A percentile compares a stretch with the other conserved stretches of the same genome.
These are phyloP conservation scores for Vaccinium myrtillus DNA, from an alignment of 148 eudicot species.

Conservation along the genomic window DNA sequence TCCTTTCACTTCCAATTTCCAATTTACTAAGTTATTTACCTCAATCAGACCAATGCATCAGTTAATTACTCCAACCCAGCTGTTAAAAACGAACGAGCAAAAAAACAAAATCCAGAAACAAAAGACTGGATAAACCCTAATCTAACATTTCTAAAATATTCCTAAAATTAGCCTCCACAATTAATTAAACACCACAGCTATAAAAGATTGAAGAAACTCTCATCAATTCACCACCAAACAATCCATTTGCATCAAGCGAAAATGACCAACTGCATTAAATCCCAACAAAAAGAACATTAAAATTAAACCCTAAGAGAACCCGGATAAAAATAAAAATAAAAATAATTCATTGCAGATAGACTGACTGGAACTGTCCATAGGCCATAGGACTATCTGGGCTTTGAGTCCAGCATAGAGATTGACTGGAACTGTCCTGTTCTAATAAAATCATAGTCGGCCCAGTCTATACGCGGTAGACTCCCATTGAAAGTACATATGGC, in stretches of 20 bases:
- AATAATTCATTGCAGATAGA: background rate
- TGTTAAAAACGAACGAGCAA: background rate
- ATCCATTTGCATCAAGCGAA: background rate
- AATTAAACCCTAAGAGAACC: constrained; percentile 15
- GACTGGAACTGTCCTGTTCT: too few relatives aligned
- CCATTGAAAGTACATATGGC: too few relatives aligned
- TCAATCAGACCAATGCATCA: background rate
- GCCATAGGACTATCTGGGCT: too few relatives aligned
- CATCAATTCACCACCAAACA: background rate
- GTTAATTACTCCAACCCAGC: background rate
- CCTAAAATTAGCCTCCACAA: background rate
- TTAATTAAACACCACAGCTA: background rate
- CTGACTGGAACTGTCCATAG: too few relatives aligned
- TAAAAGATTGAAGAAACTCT: background rate
- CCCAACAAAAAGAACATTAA: background rate
- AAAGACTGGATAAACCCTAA: constrained; percentile 41
- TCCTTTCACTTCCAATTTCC: background rate
- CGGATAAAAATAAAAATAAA: background rate
- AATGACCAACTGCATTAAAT: background rate
- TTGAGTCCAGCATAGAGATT: too few relatives aligned
- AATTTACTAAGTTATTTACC: background rate
- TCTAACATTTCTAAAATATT: background rate
- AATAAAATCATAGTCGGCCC: too few relatives aligned
- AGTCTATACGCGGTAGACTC: too few relatives aligned
- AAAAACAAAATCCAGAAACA: constrained; percentile 5